A percentile compares a stretch with the other conserved stretches of the same genome.
phyloP scores from a whole-genome alignment of 1,139 yeast species.

The Candida sanyaensis region DNA sequence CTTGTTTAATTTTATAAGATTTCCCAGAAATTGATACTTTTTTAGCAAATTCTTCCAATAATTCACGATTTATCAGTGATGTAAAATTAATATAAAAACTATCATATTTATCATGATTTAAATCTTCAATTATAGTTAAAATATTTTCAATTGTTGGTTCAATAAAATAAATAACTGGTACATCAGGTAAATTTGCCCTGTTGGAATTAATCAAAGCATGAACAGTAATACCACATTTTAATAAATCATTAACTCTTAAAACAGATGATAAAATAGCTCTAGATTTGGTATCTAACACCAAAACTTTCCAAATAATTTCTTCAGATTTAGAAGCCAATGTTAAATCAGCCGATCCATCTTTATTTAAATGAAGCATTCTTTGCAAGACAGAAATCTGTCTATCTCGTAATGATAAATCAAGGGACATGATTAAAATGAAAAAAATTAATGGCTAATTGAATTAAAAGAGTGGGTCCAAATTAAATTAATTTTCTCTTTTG shows the following conservation, averaged over 20 bases:
- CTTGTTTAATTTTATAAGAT: constrained; percentile 74
- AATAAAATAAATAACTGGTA: constrained; percentile 89
- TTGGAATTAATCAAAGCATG: constrained; percentile 72
- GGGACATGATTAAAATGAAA: background rate
- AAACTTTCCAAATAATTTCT: constrained; percentile 89
- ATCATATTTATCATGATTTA: constrained; percentile 73
- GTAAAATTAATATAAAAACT: constrained; percentile 84
- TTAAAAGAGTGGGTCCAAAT: background rate
- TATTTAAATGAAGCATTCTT: constrained; percentile 81
- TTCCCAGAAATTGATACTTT: constrained; percentile 73
- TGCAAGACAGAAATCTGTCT: constrained; percentile 55
- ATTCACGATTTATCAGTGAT: constrained; percentile 70
- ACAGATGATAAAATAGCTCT: constrained; percentile 88
- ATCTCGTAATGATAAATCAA: constrained; percentile 29
- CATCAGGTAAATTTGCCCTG: constrained; percentile 84
- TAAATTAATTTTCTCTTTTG: background rate
- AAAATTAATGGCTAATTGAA: no score
- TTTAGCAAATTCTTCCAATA: constrained; percentile 87
- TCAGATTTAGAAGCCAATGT: constrained; percentile 56
- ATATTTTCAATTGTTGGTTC: constrained; percentile 84
- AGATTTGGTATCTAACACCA: constrained; percentile 78
- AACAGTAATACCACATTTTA: constrained; percentile 87
- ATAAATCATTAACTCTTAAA: constrained; percentile 83
- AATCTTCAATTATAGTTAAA: constrained; percentile 65
- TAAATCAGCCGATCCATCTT: constrained; percentile 54